These are phyloP conservation scores for Claviceps africana DNA, from an alignment of 2,329 filamentous ascomycete genomes.

Conservation along the genomic window DNA sequence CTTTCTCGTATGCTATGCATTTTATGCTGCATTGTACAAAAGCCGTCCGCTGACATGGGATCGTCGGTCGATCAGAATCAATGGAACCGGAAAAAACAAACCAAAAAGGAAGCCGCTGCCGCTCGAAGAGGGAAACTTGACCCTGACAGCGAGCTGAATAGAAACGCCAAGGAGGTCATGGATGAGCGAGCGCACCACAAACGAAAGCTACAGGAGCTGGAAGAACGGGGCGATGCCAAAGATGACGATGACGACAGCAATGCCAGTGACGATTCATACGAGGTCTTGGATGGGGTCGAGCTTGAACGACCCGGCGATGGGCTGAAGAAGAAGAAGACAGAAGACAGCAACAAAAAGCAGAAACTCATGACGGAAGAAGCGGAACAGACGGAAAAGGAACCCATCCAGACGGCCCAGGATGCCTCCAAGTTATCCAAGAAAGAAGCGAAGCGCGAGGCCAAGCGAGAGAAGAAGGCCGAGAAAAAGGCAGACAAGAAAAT, in stretches of 20 bases:
- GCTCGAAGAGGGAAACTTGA: conserved; percentile 83
- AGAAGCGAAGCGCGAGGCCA: conserved; percentile 33
- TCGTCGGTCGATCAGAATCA: conserved; percentile 49
- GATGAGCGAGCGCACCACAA: conserved; percentile 67
- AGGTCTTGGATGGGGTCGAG: conserved; percentile 38
- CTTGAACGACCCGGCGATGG: conserved; percentile 51
- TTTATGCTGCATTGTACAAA: neutral
- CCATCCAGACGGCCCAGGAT: conserved; percentile 30
- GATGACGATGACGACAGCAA: conserved; percentile 28
- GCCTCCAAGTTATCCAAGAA: conserved; percentile 35
- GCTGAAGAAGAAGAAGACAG: conserved; percentile 32
- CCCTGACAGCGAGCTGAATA: conserved; percentile 68
- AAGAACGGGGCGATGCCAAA: conserved; percentile 28
- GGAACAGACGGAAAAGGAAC: conserved; percentile 10
- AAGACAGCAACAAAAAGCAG: conserved; percentile 44
- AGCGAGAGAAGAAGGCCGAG: conserved; percentile 26
- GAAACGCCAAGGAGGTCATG: conserved; percentile 80
- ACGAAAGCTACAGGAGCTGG: conserved; percentile 58
- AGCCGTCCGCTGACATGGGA: neutral
- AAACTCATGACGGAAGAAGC: conserved; percentile 20
- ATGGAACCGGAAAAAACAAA: conserved; percentile 90
- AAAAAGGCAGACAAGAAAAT: conserved; percentile 17
- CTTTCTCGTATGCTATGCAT: neutral
- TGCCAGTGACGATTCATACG: conserved; percentile 28
- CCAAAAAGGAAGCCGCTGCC: conserved; percentile 71